These are phyloP conservation scores for Celoporthe dispersa DNA, from an alignment of 2,329 filamentous ascomycete genomes.

Conservation along the genomic window DNA sequence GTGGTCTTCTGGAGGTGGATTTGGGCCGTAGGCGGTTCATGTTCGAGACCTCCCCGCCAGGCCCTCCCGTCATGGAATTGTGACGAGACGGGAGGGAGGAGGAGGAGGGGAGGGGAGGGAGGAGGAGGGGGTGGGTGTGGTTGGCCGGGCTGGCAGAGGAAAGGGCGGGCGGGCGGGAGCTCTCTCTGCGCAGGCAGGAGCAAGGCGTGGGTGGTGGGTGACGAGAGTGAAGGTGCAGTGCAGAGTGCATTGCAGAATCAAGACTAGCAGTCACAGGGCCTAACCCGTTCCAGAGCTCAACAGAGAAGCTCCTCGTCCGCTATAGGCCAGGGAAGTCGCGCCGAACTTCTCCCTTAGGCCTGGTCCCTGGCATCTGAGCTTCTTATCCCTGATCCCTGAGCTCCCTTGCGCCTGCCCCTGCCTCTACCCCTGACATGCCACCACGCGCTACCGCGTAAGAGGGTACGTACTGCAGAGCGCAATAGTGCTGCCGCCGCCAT, in stretches of 20 bases:
- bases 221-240: constrained; percentile 3
- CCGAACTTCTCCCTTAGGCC: constrained; percentile 9
- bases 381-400: neutral
- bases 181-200: neutral
- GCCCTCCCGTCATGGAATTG: neutral
- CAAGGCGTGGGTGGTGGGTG: neutral
- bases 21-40: neutral
- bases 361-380: neutral
- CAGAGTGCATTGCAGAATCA: constrained; percentile 10
- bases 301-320: neutral
- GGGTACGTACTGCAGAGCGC: neutral
- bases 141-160: neutral
- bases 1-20: neutral
- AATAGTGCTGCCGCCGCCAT: neutral
- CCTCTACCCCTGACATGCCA: constrained; percentile 1
- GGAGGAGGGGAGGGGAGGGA: neutral
- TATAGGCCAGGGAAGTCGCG: constrained; percentile 7
- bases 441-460: neutral
- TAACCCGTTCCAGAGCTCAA: neutral
- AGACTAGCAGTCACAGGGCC: neutral
- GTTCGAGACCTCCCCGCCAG: neutral
- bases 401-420: neutral
- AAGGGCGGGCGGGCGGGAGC: neutral
- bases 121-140: too few species aligned
- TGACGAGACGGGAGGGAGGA: neutral